Base-by-base conservation (phyloP, 2,329 filamentous ascomycete species). In the Calycina marina region DNA sequence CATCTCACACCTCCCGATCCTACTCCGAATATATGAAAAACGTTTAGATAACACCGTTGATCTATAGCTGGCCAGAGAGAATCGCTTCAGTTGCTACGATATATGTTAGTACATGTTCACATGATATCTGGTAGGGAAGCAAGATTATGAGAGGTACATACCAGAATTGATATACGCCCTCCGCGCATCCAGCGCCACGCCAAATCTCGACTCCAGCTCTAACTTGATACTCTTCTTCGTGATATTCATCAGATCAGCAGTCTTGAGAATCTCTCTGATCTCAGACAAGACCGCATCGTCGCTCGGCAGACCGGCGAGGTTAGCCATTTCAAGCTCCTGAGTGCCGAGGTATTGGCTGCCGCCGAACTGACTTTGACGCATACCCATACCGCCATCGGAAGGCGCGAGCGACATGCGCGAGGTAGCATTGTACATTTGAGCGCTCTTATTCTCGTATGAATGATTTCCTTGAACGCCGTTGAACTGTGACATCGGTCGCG, bases 161-260 rank as follows among this genome's bases (percentile, higher is more conserved):
- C 81, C 81, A 61, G 77, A 85, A 56, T 85, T 86, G 54, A 98
- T 96, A 58, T 94, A 98, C 36, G 82, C 74, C 57, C 86, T 78
- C 68, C 83, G 92, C 33, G 75, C 65, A 54, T 96, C 86, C 37
- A 98, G 68, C 37, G 76, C 72, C 41, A 93, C 76, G 40, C 81
- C 82, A 51, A 98, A 98, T 40, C 86, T 72, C 50, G 75, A 73
- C 66, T 98, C 90, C 36, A 98, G 62, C 62, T 98, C 90, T 45
- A 72, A 61, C 68, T 96, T 96, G 58, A 98, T 81, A 48, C 81
- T 84, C 72, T 98, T 98, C 74, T 98, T 98, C 44, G 90, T 98
- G 26, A 98, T 83, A 4, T 73, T 86, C 90, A 98, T 98, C 51
- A 98, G 61, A 59, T 98, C 90, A 2, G 85, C 86, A 9, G 80